Evolutionary conservation across 345 rosid genomes (phyloP).

Genomic region (Angophora floribunda): DNA sequence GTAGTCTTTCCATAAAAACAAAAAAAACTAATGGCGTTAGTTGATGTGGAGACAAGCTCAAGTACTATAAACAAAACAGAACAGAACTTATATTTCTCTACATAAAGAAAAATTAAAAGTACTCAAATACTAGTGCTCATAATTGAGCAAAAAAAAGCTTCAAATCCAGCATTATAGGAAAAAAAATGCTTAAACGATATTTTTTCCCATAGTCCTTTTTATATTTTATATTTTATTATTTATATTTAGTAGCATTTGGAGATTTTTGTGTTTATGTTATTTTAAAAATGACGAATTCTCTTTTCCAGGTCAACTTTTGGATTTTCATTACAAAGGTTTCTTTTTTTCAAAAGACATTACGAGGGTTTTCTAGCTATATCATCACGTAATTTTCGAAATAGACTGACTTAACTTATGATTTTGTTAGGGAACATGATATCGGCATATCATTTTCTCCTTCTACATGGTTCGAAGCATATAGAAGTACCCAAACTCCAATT

Average conservation of each 20-base stretch:
- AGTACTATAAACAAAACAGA: too few relatives aligned
- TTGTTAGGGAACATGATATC: background rate
- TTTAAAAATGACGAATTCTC: background rate
- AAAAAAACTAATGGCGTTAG: background rate
- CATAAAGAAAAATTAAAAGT: too few relatives aligned
- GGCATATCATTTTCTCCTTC: background rate
- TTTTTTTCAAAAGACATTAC: rapidly evolving
- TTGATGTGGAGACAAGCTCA: background rate
- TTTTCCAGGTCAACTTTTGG: background rate
- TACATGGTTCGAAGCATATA: background rate
- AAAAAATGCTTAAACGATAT: background rate
- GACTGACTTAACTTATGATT: background rate
- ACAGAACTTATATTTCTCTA: too few relatives aligned
- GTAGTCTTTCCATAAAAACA: background rate
- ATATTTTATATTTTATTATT: background rate
- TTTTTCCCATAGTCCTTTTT: background rate
- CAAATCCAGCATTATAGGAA: background rate
- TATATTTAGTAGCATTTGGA: background rate
- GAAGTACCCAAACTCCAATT: background rate
- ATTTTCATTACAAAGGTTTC: background rate
- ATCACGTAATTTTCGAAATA: background rate
- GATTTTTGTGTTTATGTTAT: background rate
- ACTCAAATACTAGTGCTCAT: background rate
- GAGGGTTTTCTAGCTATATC: background rate
- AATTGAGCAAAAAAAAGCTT: background rate